Conservation (phyloP, 345 rosid genomes). For the Punica granatum region DNA sequence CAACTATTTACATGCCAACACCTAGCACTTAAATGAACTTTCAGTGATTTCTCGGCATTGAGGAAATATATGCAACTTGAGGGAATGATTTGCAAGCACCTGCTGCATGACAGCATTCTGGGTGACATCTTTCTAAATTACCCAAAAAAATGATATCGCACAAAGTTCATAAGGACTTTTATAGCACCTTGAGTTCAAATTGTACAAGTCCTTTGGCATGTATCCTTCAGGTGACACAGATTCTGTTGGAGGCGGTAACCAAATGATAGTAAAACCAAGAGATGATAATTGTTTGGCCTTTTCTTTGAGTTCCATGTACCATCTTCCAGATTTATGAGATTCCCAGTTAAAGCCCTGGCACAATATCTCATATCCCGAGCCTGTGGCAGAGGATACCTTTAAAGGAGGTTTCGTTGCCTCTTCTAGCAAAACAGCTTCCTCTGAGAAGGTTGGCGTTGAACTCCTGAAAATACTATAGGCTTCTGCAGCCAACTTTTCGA, state of each 20-base stretch:
- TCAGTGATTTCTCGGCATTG: neutral
- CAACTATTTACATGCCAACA: neutral
- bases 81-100: neutral
- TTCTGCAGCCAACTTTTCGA: conserved; percentile 96
- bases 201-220: conserved; percentile 91
- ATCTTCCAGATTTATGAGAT: conserved; percentile 80
- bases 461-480: conserved; percentile 91
- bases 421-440: conserved; percentile 36
- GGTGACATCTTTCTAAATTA: neutral
- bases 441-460: conserved; percentile 50
- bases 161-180: neutral
- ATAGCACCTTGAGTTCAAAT: conserved; percentile 77
- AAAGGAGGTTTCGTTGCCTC: conserved; percentile 34
- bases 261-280: conserved; percentile 77
- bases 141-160: neutral
- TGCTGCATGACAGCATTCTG: neutral
- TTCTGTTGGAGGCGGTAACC: conserved; percentile 98
- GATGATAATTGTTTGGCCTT: conserved; percentile 63
- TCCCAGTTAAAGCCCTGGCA: conserved; percentile 99
- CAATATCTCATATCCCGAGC: conserved; percentile 77
- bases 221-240: conserved; percentile 99
- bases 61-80: neutral
- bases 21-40: neutral
- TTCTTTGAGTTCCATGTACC: conserved; percentile 75
- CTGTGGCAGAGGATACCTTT: conserved; percentile 65